Evolutionary conservation across 1,284 basidiomycete genomes (phyloP), one percentile per base, ranked within the genome.

Genomic region (Rhodotorula sp.): DNA sequence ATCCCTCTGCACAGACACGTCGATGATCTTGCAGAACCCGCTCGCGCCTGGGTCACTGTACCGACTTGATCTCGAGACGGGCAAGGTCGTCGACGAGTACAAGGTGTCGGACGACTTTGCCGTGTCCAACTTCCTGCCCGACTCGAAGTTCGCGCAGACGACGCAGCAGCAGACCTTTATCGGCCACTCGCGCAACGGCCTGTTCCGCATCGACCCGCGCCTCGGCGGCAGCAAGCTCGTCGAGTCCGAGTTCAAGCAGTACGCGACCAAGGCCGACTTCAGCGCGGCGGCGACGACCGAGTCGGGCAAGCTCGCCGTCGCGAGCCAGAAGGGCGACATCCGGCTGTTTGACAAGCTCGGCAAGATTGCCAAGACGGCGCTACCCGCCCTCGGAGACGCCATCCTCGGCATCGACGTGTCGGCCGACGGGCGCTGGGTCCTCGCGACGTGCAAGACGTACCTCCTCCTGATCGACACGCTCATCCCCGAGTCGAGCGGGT

Each of bases 81-180:
- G 94, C 61, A 97, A 98, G 84, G 90, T 99, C 54, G 93, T 99
- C 13, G 97, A 99, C 80, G 96, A 99, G 81, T 98, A 94, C 95
- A 96, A 95, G 81, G 89, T 99, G 23, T 90, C 95, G 79, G 93
- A 97, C 61, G 86, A 91, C 78, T 86, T 98, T 69, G 85, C 86
- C 21, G 91, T 98, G 70, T 87, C 90, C 80, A 90, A 96, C 80
- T 92, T 99, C 79, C 88, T 96, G 1, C 95, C 97, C 7, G 90
- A 93, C 52, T 90, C 87, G 83, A 99, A 99, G 83, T 97, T 93
- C 79, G 94, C 97, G 7, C 94, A 92, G 78, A 97, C 90, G 80
- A 96, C 95, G 49, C 87, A 87, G 60, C 90, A 97, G 80, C 91
- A 97, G 82, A 99, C 96, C 3, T 86, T 99, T 70, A 89, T 99